Evolutionary conservation across 2,329 filamentous ascomycete species (phyloP), one percentile per base, ranked within the genome.

Genomic region (Scedosporium aurantiacum): DNA sequence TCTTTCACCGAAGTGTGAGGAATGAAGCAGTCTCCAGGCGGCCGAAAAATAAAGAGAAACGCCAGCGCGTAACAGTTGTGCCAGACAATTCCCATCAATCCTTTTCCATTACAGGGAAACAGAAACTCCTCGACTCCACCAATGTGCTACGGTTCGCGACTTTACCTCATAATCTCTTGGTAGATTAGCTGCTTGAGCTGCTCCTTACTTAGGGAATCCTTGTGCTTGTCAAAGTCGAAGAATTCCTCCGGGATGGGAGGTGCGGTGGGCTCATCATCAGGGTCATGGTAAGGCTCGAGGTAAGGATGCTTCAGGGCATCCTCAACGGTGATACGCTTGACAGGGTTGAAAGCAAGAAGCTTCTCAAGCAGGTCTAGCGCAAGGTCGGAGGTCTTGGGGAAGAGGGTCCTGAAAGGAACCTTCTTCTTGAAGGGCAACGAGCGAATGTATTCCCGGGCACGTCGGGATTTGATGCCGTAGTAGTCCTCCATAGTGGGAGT

Each of bases 211-310:
- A 99, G 78, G 70, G 88, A 94, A 75, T 99, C 94, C 85, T 99
- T 99, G 82, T 97, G 96, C 83, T 97, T 97, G 78, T 99, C 94
- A 75, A 99, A 99, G 76, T 99, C 94, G 74, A 99, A 99, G 81
- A 99, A 99, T 74, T 96, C 93, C 74, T 97, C 93, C 23, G 94
- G 94, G 70, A 99, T 99, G 23, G 94, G 92, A 52, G 92, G 90
- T 18, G 94, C 94, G 12, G 91, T 97, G 58, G 94, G 94, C 82
- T 99, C 94, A 72, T 99, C 94, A 72, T 97, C 94, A 5, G 94
- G 94, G 74, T 99, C 94, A 75, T 99, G 94, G 76, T 99, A 99
- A 5, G 94, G 94, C 79, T 99, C 94, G 40, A 99, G 84, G 76
- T 99, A 99, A 4, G 94, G 93, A 77, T 99, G 94, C 78, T 94